Evolutionary conservation across 2,329 filamentous ascomycete species (phyloP).

Genomic region (Hypocrella siamensis): DNA sequence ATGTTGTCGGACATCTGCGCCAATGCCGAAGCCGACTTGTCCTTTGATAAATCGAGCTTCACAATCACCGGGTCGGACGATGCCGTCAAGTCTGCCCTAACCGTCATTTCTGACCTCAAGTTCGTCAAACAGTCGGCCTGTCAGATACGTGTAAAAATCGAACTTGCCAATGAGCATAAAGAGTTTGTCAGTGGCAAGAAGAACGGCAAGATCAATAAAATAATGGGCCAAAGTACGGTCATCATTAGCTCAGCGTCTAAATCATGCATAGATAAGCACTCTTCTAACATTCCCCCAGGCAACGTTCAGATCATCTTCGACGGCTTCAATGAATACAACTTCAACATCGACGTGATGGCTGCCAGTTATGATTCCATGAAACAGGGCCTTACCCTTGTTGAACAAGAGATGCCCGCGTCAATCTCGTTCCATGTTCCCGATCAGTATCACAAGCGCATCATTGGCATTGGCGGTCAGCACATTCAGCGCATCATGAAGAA

Average conservation of each 20-base stretch:
- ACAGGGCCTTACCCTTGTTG: conserved; percentile 79
- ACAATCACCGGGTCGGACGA: conserved; percentile 93
- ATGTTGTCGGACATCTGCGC: conserved; percentile 94
- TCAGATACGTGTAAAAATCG: conserved; percentile 93
- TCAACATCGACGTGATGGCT: conserved; percentile 96
- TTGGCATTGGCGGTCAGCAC: conserved; percentile 94
- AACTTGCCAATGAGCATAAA: conserved; percentile 97
- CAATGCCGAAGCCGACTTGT: conserved; percentile 87
- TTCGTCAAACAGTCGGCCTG: conserved; percentile 80
- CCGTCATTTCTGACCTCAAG: conserved; percentile 79
- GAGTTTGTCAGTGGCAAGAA: conserved; percentile 99
- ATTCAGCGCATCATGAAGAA: conserved; percentile 99
- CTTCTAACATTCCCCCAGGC: conserved; percentile 24
- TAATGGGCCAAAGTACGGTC: conserved; percentile 84
- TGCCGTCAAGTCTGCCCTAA: conserved; percentile 86
- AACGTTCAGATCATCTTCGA: conserved; percentile 99
- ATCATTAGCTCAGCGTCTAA: not conserved
- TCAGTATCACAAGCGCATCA: conserved; percentile 98
- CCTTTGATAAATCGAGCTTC: conserved; percentile 88
- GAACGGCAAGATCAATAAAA: conserved; percentile 99
- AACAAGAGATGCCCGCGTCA: conserved; percentile 97
- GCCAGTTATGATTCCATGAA: conserved; percentile 88
- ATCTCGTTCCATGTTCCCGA: conserved; percentile 99
- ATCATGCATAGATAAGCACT: not conserved
- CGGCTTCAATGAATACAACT: conserved; percentile 99